Percentiles rank a stretch among this genome's conserved stretches.
Conservation (phyloP, 129 eudicot species). For the Scalesia atractyloides region DNA sequence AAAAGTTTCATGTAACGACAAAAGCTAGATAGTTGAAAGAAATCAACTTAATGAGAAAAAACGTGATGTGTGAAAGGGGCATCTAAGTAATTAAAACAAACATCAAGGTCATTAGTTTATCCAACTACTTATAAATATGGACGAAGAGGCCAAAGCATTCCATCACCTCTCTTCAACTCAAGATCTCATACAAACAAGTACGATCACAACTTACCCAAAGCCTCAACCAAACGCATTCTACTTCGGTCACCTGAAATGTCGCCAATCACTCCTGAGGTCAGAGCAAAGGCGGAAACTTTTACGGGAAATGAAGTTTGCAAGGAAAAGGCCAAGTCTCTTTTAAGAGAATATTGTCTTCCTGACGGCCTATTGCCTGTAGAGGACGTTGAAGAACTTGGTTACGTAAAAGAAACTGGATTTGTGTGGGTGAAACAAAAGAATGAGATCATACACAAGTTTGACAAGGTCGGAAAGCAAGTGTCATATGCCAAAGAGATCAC, state of each 20-base stretch:
- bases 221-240: background rate
- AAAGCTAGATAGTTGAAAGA: no score
- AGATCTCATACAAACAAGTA: no score
- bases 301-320: conserved; percentile 46
- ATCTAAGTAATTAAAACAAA: conserved; percentile 10
- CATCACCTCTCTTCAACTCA: background rate
- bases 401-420: conserved; percentile 58
- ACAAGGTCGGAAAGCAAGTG: conserved; percentile 48
- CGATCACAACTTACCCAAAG: background rate
- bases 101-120: background rate
- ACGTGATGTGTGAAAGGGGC: conserved; percentile 1
- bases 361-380: conserved; percentile 60
- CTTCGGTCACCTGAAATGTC: conserved; percentile 35
- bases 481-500: conserved; percentile 58
- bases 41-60: background rate
- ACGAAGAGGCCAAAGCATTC: background rate
- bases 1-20: no score
- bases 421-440: conserved; percentile 67
- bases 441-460: conserved; percentile 51
- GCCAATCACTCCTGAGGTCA: conserved; percentile 51
- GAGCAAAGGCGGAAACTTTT: conserved; percentile 46
- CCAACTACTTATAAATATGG: conserved; percentile 1
- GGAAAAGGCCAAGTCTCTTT: conserved; percentile 41
- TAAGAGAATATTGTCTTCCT: conserved; percentile 53
- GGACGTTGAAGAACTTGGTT: conserved; percentile 57